Base-by-base conservation (phyloP, 257 asterid genomes). In the Misopates orontium region DNA sequence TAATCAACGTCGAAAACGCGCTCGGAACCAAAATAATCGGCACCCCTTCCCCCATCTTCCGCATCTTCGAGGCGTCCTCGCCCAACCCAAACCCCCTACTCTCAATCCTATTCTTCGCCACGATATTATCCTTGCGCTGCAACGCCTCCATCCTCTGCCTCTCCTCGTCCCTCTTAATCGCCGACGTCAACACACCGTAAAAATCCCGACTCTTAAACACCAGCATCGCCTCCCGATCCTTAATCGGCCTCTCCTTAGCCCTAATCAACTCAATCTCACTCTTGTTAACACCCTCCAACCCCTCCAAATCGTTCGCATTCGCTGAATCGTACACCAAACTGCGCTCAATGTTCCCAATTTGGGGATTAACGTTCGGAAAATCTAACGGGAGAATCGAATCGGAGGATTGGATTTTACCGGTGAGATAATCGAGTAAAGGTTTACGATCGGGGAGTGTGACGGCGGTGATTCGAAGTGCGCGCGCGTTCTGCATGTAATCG, bases 21-120 rank as follows among this genome's bases (percentile, higher is more conserved):
- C 98, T 94, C 0, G 99, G 99, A 23, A 94, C 98, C 77, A 94
- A 68, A 36, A 94, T 91, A 51, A 94, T 94, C 0, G 98, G 99
- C 49, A 94, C 99, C 0, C 99, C 99, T 60, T 93, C 99, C 52
- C 99, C 99, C 45, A 86, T 79, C 78, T 87, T 93, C 60, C 95
- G 78, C 95, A 94, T 78, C 58, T 82, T 90, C 6, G 90, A 83
- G n/a, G 78, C 84, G 39, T 79, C 87, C 60, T 85, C 98, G 10
- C 90, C 97, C 11, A 68, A 71, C 11, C 88, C 95, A 40, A 71
- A 76, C 25, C 85, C 95, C 67, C 87, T 78, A 47, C 96, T 87
- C 75, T 88, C 98, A 40, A 94, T 86, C 71, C 98, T 59, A 60
- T 79, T 94, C 82, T 94, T 94, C 0, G 99, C 96, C 23, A 91